Percentiles rank a stretch among this genome's conserved stretches.
phyloP scores from a whole-genome alignment of 345 rosid genomes.

The Eucalyptus sideroxylon region DNA sequence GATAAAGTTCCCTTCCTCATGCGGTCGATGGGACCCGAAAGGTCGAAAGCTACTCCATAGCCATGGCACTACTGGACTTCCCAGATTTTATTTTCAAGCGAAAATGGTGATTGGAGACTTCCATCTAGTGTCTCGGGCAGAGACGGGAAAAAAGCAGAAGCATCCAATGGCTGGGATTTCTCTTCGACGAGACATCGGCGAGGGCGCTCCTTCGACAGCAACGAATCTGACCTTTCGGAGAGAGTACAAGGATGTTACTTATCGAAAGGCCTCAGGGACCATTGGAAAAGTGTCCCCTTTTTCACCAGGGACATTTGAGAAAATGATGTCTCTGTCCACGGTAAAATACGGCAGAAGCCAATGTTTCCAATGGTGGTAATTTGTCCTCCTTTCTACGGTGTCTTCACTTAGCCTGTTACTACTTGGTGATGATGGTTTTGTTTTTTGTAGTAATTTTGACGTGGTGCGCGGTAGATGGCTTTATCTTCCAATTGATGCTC shows the following conservation, averaged over 20 bases:
- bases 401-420: neutral
- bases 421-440: neutral
- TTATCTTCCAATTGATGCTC: neutral
- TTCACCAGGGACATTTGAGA: neutral
- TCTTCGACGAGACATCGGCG: neutral
- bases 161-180: neutral
- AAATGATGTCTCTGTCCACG: neutral
- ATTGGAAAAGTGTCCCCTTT: neutral
- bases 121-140: neutral
- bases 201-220: neutral
- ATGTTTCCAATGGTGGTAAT: neutral
- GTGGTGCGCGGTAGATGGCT: neutral
- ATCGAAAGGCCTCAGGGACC: neutral
- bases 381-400: neutral
- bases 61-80: neutral
- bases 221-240: neutral
- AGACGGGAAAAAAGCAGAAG: neutral
- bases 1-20: neutral
- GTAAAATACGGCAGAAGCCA: neutral
- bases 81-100: neutral
- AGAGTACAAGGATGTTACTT: neutral
- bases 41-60: neutral
- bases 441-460: neutral
- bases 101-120: neutral
- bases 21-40: neutral